Percentiles rank a stretch among this genome's conserved stretches.
Conservation (phyloP, 371 early-diverging fungal species). For the Phascolomyces articulosus region DNA sequence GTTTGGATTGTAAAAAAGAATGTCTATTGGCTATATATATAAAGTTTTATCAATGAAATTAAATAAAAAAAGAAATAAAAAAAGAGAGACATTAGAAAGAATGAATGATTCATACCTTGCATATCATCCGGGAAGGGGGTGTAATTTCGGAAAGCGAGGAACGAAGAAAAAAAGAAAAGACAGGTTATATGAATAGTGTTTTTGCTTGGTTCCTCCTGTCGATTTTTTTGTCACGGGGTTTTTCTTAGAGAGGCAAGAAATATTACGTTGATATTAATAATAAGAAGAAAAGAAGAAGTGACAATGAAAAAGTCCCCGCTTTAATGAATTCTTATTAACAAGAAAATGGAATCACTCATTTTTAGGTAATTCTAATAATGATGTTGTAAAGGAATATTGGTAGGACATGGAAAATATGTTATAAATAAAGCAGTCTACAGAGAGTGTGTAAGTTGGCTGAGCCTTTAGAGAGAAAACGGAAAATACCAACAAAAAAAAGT, state of each 20-base stretch:
- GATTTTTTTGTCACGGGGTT: not conserved
- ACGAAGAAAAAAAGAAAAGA: constrained; percentile 1
- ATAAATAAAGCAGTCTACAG: not conserved
- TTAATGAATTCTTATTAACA: no score
- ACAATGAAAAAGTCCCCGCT: no score
- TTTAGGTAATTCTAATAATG: no score
- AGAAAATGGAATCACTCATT: no score
- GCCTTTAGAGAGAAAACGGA: no score
- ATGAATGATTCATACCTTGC: not conserved
- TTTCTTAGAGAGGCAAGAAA: not conserved
- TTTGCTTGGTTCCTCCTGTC: not conserved
- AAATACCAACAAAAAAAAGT: not conserved
- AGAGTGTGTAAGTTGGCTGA: not conserved
- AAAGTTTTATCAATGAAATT: not conserved
- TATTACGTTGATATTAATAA: not conserved
- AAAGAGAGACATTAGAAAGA: not conserved
- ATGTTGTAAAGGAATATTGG: no score
- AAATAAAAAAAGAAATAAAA: not conserved
- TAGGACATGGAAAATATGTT: no score
- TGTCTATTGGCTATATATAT: not conserved
- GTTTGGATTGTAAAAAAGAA: constrained; percentile 1
- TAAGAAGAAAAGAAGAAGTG: not conserved
- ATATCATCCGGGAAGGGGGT: constrained; percentile 9
- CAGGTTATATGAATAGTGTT: not conserved
- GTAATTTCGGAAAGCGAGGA: not conserved